phyloP scores from a whole-genome alignment of 2,329 filamentous ascomycete species.

The Neofusicoccum laricinum region DNA sequence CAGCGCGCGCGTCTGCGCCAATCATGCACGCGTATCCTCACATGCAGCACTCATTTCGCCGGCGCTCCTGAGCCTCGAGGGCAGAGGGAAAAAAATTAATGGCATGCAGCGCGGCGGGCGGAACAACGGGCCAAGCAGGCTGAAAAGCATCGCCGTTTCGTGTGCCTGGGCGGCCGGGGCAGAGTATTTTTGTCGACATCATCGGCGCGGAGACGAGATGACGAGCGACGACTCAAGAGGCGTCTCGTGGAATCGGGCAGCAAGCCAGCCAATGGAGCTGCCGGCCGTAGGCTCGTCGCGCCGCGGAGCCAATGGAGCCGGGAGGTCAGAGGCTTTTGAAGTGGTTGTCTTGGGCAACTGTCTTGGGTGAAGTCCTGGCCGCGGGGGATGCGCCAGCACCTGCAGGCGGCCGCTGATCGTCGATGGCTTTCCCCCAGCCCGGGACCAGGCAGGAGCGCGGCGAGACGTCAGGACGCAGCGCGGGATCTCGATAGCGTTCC shows the following conservation, averaged over 20 bases:
- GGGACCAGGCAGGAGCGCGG: background rate
- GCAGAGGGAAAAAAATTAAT: background rate
- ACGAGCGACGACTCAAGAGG: background rate
- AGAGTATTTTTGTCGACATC: background rate
- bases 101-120: background rate
- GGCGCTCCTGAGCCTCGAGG: background rate
- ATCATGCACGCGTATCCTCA: background rate
- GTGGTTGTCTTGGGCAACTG: background rate
- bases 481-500: background rate
- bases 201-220: too few species aligned
- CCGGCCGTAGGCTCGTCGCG: background rate
- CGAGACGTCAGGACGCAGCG: background rate
- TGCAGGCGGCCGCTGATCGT: conserved; percentile 4
- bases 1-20: background rate
- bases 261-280: background rate
- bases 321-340: background rate
- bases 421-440: background rate
- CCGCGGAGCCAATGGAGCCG: background rate
- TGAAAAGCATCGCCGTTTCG: conserved; percentile 4
- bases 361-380: background rate
- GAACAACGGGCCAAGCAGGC: background rate
- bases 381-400: background rate
- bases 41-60: conserved; percentile 1
- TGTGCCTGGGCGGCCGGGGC: background rate
- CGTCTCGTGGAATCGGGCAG: background rate